phyloP scores from a whole-genome alignment of 2,329 filamentous ascomycete genomes.

The Mycocentrospora acerina region DNA sequence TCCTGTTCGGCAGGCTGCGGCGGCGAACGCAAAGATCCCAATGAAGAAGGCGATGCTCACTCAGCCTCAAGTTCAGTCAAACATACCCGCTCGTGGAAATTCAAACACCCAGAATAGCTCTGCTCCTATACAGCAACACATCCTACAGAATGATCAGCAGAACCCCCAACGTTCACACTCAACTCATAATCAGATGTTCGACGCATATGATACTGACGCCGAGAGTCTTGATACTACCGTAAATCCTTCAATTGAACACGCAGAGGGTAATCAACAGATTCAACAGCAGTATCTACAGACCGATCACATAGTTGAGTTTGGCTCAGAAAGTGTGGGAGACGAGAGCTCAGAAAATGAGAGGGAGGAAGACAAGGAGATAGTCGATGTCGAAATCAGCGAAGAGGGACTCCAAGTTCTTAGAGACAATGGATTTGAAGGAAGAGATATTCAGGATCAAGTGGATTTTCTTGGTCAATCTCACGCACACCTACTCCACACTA shows the following conservation, averaged over 20 bases:
- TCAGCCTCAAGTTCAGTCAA: slow-evolving; percentile 9
- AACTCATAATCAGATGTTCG: slow-evolving; percentile 18
- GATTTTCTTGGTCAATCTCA: slow-evolving; percentile 3
- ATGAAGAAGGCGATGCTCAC: slow-evolving; percentile 10
- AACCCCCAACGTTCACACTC: slow-evolving; percentile 13
- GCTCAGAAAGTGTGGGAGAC: slow-evolving; percentile 12
- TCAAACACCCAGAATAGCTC: slow-evolving; percentile 13
- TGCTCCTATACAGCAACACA: slow-evolving; percentile 6
- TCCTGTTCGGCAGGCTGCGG: slow-evolving; percentile 16
- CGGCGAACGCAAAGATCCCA: slow-evolving; percentile 24
- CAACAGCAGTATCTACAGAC: slow-evolving; percentile 9
- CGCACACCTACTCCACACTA: slow-evolving; percentile 4
- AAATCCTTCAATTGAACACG: slow-evolving; percentile 20
- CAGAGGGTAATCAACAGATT: slow-evolving; percentile 16
- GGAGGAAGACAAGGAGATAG: slow-evolving; percentile 4
- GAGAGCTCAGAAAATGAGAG: slow-evolving; percentile 8
- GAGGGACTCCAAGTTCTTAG: slow-evolving; percentile 3
- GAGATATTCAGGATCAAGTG: slow-evolving; percentile 2
- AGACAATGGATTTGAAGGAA: slow-evolving; percentile 1
- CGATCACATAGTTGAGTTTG: slow-evolving; percentile 8
- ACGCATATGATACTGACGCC: slow-evolving; percentile 41
- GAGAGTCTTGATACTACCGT: slow-evolving; percentile 41
- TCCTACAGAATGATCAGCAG: slow-evolving; percentile 1
- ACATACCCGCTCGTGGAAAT: slow-evolving; percentile 7
- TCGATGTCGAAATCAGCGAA: slow-evolving; percentile 1